Percentiles rank a stretch among this genome's conserved stretches.
Evolutionary conservation across 768 basidiomycete species (phyloP).

Genomic region (Mycena chlorophos): DNA sequence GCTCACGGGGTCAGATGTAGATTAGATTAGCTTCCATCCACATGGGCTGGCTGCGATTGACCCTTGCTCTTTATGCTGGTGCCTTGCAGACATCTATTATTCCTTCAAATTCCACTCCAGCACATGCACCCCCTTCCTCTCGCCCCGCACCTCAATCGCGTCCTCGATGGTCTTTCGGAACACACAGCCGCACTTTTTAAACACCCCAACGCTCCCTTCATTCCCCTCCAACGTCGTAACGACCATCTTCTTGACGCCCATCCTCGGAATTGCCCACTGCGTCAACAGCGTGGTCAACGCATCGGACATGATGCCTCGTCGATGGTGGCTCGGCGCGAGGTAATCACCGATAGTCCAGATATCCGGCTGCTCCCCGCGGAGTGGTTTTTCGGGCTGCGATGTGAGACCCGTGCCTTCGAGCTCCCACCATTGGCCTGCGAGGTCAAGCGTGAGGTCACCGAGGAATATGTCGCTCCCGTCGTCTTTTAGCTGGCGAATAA

Average conservation of each 20-base stretch:
- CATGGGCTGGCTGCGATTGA: too few relatives aligned
- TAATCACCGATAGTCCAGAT: slow-evolving; percentile 71
- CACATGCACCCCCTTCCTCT: slow-evolving; percentile 35
- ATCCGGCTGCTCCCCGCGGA: slow-evolving; percentile 45
- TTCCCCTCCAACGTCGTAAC: slow-evolving; percentile 53
- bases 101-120: slow-evolving; percentile 32
- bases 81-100: neutral
- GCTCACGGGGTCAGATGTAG: too few relatives aligned
- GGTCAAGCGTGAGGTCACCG: slow-evolving; percentile 41
- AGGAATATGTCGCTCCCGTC: slow-evolving; percentile 55
- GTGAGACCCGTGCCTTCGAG: slow-evolving; percentile 29
- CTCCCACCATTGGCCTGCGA: slow-evolving; percentile 32
- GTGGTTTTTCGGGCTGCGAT: slow-evolving; percentile 38
- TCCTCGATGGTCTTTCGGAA: slow-evolving; percentile 40
- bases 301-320: slow-evolving; percentile 73
- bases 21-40: too few relatives aligned
- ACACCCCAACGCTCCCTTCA: slow-evolving; percentile 61
- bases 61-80: too few relatives aligned
- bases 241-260: slow-evolving; percentile 54
- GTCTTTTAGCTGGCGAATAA: slow-evolving; percentile 51
- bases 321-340: slow-evolving; percentile 59
- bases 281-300: slow-evolving; percentile 53
- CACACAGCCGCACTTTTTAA: slow-evolving; percentile 65
- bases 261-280: slow-evolving; percentile 64
- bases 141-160: slow-evolving; percentile 39